Conservation (phyloP, 768 basidiomycete species). For the Aureoboletus auriporus region DNA sequence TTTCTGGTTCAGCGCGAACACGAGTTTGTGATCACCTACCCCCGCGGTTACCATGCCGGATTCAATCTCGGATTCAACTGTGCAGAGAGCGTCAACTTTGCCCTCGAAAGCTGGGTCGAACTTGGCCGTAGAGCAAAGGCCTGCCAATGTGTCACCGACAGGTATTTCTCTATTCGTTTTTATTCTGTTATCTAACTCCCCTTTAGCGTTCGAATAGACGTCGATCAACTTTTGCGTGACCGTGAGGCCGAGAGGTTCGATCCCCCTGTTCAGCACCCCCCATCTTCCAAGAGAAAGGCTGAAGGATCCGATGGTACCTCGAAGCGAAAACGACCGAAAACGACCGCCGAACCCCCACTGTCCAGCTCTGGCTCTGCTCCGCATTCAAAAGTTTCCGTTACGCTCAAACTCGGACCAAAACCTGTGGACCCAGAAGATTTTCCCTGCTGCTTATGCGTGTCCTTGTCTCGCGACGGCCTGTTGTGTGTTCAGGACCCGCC, state of each 20-base stretch:
- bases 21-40: slow-evolving; percentile 96
- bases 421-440: slow-evolving; percentile 52
- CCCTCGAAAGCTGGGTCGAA: slow-evolving; percentile 90
- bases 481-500: slow-evolving; percentile 70
- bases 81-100: slow-evolving; percentile 97
- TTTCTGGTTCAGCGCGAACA: slow-evolving; percentile 86
- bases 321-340: slow-evolving; percentile 27
- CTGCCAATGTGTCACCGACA: slow-evolving; percentile 71
- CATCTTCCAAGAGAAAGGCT: slow-evolving; percentile 39
- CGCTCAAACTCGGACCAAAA: slow-evolving; percentile 63
- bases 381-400: slow-evolving; percentile 46
- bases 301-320: slow-evolving; percentile 24
- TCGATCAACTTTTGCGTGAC: slow-evolving; percentile 77
- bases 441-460: slow-evolving; percentile 70
- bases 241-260: slow-evolving; percentile 46
- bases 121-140: slow-evolving; percentile 76
- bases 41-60: slow-evolving; percentile 93
- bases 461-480: slow-evolving; percentile 48
- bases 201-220: slow-evolving; percentile 85
- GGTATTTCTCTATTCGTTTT: slow-evolving; percentile 38
- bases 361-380: slow-evolving; percentile 5
- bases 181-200: slow-evolving; percentile 5
- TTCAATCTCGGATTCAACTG: slow-evolving; percentile 97
- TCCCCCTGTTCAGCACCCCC: slow-evolving; percentile 1
- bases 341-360: slow-evolving; percentile 1